Base-by-base conservation (phyloP, 352 stramenopile species). In the Pythium volutum region DNA sequence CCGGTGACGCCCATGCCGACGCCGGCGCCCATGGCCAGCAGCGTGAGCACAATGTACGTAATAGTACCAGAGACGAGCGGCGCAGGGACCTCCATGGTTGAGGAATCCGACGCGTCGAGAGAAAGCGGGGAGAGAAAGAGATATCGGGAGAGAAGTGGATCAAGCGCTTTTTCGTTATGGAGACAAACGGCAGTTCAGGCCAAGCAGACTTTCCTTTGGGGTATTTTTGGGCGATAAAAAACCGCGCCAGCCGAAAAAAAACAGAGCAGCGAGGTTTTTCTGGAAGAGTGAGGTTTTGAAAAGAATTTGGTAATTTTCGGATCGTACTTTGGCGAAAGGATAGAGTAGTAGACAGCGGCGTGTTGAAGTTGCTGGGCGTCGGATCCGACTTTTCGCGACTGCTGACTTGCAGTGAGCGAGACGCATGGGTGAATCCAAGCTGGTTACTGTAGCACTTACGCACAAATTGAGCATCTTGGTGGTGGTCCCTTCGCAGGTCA, bases 11-110 rank as follows among this genome's bases (percentile, higher is more conserved):
- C 82, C 73, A 91, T 84, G 67, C 73, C 74, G 56, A 95, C 75
- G 51, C 86, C 86, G 18, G 75, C 78, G 52, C 84, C 87, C 66
- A 88, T 84, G n/a, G 86, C 73, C 18, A 92, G 59, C 36, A 95
- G 64, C 55, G 86, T 95, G 48, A 95, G 79, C 62, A 95, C 79
- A 64, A 95, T 70, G 75, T 95, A 95, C 60, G 83, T 93, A 70
- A 95, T 85, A 51, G 84, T 88, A 20, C 86, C 86, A 46, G 84
- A 91, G 51, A 92, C 49, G 54, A 95, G 69, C 47, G 86, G 86
- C 65, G 80, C 74, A 15, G 86, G 86, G 64, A 91, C 65, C 69
- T 89, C 79, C 84, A 93, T 93, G 5, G 27, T 9, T 7, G 38
- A 43, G n/a, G 18, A 43, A 20, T n/a, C 36, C 36, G 36, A 9